These are phyloP conservation scores for Schizochytrium sp. DNA, from an alignment of 108 stramenopile species.

Conservation along the genomic window DNA sequence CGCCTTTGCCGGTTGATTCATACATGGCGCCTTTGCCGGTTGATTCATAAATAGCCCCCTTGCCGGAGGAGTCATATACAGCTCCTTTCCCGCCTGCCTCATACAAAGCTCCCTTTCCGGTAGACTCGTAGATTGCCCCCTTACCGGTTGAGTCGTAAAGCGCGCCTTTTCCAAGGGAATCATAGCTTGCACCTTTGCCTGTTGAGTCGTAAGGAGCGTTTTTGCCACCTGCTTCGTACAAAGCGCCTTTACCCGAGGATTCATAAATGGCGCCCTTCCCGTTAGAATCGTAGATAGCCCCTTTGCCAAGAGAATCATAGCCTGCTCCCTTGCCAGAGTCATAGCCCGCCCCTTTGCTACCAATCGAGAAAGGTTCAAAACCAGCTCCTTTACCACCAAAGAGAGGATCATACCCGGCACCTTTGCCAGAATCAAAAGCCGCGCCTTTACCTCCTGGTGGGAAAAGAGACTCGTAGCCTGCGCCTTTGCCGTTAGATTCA, in stretches of 20 bases:
- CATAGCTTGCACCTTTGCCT: not conserved
- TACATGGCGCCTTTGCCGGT: not conserved
- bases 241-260: not conserved
- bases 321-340: not conserved
- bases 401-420: not conserved
- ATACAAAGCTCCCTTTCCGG: not conserved
- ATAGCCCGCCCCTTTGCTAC: slow-evolving; percentile 26
- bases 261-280: not conserved
- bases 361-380: not conserved
- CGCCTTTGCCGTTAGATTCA: not conserved
- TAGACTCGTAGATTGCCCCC: not conserved
- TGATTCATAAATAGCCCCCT: not conserved
- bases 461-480: not conserved
- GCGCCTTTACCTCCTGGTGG: slow-evolving; percentile 19
- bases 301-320: slow-evolving; percentile 11
- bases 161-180: not conserved
- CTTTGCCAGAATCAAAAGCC: not conserved
- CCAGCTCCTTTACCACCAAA: not conserved
- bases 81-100: not conserved
- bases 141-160: not conserved
- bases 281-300: not conserved
- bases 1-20: not conserved
- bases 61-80: slow-evolving; percentile 13
- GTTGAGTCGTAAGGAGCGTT: not conserved
- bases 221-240: not conserved